Percentiles rank a stretch among this genome's conserved stretches.
Conservation (phyloP, 2,329 filamentous ascomycete species). For the Monosporascus sp. region DNA sequence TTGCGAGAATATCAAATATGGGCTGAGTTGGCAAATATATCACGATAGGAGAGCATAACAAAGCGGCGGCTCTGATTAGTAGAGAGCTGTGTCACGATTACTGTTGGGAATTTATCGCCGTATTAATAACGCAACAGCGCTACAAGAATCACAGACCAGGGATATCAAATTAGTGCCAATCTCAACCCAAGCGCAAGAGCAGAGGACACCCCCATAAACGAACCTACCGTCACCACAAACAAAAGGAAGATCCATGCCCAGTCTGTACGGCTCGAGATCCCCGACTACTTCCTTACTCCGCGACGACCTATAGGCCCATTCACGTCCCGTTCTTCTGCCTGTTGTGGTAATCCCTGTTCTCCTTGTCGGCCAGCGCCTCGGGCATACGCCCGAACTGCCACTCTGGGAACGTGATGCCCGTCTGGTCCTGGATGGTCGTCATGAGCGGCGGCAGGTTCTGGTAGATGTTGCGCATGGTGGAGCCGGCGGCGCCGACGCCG, state of each 20-base stretch:
- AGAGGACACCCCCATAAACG: no score
- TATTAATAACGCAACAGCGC: no score
- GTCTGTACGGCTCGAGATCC: no score
- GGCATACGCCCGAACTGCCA: slow-evolving; percentile 62
- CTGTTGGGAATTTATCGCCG: no score
- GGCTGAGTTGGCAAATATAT: no score
- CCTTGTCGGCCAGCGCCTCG: slow-evolving; percentile 1
- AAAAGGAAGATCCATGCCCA: not conserved
- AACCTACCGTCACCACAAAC: not conserved
- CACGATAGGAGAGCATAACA: no score
- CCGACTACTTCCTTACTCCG: not conserved
- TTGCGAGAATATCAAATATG: no score
- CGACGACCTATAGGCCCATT: not conserved
- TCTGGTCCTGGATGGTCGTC: slow-evolving; percentile 83
- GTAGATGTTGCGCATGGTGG: slow-evolving; percentile 73
- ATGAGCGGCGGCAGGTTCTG: slow-evolving; percentile 79
- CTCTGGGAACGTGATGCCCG: slow-evolving; percentile 71
- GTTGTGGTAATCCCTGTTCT: not conserved
- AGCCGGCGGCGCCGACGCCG: slow-evolving; percentile 47
- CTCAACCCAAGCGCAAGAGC: no score
- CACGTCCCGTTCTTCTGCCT: not conserved
- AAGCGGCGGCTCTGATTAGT: no score
- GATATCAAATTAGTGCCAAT: no score
- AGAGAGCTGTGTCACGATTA: no score
- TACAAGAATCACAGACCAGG: no score